A percentile compares a stretch with the other conserved stretches of the same genome.
Evolutionary conservation across 2,329 filamentous ascomycete species (phyloP).

Genomic region (Trichoderma pleuroti): DNA sequence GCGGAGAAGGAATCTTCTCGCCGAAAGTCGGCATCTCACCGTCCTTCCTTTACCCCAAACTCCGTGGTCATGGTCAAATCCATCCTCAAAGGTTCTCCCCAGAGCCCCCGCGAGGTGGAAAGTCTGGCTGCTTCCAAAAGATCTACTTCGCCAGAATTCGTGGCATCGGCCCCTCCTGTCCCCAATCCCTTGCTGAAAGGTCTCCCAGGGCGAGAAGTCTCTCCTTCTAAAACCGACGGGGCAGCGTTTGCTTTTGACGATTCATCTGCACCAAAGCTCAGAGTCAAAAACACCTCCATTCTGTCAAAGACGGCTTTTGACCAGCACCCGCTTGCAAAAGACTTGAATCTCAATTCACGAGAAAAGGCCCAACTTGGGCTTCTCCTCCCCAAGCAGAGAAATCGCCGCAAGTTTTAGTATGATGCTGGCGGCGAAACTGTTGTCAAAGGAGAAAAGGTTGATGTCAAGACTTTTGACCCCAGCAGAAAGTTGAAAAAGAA

Average conservation of each 20-base stretch:
- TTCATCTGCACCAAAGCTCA: slow-evolving; percentile 28
- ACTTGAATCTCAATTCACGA: slow-evolving; percentile 28
- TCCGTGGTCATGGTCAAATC: slow-evolving; percentile 6
- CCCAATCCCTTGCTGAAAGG: slow-evolving; percentile 44
- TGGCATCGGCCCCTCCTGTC: slow-evolving; percentile 18
- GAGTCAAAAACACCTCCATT: slow-evolving; percentile 31
- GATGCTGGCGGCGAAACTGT: slow-evolving; percentile 33
- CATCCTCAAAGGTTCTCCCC: slow-evolving; percentile 12
- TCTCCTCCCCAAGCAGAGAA: slow-evolving; percentile 33
- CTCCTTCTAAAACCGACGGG: slow-evolving; percentile 37
- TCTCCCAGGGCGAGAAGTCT: slow-evolving; percentile 39
- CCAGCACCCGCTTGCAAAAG: slow-evolving; percentile 36
- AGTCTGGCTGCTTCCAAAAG: slow-evolving; percentile 11
- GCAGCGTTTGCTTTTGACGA: slow-evolving; percentile 37
- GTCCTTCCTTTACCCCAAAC: not conserved
- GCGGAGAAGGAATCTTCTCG: slow-evolving; percentile 17
- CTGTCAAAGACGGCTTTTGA: slow-evolving; percentile 35
- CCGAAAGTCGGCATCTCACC: not conserved
- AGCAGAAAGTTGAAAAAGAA: slow-evolving; percentile 2
- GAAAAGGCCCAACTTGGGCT: slow-evolving; percentile 35
- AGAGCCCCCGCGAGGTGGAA: slow-evolving; percentile 17
- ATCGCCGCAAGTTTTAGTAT: slow-evolving; percentile 38
- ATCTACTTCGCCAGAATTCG: not conserved
- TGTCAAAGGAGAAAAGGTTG: slow-evolving; percentile 3
- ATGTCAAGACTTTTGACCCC: not conserved